phyloP scores from a whole-genome alignment of 495 filamentous ascomycete species.

The Podospora conica region DNA sequence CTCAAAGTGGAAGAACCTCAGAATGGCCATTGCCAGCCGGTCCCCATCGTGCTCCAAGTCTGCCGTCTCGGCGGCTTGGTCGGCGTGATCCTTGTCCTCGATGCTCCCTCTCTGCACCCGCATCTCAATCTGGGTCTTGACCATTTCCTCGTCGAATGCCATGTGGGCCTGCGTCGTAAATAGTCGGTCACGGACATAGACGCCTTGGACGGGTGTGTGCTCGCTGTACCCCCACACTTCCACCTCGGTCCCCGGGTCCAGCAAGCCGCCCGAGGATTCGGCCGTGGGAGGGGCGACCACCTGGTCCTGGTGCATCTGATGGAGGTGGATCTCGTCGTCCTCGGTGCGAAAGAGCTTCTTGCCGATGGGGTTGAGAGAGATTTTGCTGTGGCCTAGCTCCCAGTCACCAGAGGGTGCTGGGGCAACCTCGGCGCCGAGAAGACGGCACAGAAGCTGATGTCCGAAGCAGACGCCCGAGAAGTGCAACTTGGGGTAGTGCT shows the following conservation, averaged over 20 bases:
- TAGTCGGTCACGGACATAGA: slow-evolving; percentile 58
- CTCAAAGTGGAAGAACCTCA: slow-evolving; percentile 33
- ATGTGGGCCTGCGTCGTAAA: slow-evolving; percentile 84
- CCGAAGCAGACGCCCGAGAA: slow-evolving; percentile 80
- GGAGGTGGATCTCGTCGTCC: slow-evolving; percentile 42
- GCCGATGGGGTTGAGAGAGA: slow-evolving; percentile 61
- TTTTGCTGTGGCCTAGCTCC: slow-evolving; percentile 65
- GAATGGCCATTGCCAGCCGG: slow-evolving; percentile 26
- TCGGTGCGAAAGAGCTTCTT: slow-evolving; percentile 64
- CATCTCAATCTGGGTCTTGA: slow-evolving; percentile 54
- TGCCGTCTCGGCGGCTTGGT: slow-evolving; percentile 26
- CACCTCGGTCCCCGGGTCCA: slow-evolving; percentile 41
- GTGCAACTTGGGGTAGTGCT: slow-evolving; percentile 36
- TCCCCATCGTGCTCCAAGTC: slow-evolving; percentile 29
- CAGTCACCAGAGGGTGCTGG: slow-evolving; percentile 55
- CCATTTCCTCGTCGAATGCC: slow-evolving; percentile 69
- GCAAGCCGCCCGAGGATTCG: slow-evolving; percentile 34
- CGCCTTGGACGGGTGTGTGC: slow-evolving; percentile 61
- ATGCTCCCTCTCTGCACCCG: slow-evolving; percentile 60
- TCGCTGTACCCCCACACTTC: slow-evolving; percentile 28
- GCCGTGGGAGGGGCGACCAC: slow-evolving; percentile 47
- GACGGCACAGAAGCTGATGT: slow-evolving; percentile 77
- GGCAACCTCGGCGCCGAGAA: slow-evolving; percentile 59
- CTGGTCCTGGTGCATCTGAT: slow-evolving; percentile 82
- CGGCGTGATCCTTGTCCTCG: slow-evolving; percentile 38